Base-by-base conservation (phyloP, 2,329 filamentous ascomycete genomes). In the Beauveria caledonica region DNA sequence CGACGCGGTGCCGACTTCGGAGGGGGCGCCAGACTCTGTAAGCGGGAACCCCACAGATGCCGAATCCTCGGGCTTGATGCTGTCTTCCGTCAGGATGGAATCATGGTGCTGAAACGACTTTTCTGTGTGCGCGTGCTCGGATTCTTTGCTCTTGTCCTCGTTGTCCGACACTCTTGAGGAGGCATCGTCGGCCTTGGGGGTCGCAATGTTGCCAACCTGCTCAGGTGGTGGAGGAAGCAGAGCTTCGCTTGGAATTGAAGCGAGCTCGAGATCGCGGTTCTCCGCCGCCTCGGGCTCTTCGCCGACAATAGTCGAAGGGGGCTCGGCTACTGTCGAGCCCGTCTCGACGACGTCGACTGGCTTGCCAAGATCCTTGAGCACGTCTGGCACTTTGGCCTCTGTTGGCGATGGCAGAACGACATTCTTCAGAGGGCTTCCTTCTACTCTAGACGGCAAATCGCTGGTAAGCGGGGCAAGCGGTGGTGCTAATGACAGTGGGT, bases 381-480 rank as follows among this genome's bases (percentile, higher is more conserved):
- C 6, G 15, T 51, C 50, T 46, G 5, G 61, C 46, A 46, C 10
- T 17, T 62, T 62, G 57, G 72, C 66, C 21, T 77, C 74, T 1
- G 74, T 76, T 0, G 80, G 78, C 10, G 80, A 80, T 10, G 72
- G 74, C 17, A 80, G 62, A 29, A 79, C 70, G 40, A 81, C 78
- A 53, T 82, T 79, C 69, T 82, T 82, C 21, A 83, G 68, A 0
- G 80, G 80, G 57, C 80, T 83, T 3, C 80, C 80, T 63, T 81
- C 80, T 3, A 74, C 65, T 63, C 67, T 73, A 1, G 73, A 71
- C 3, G 74, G 71, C 3, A 74, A 70, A 40, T 65, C 63, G 51
- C 66, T 62, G 2, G 68, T 64, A 27, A 70, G 64, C 19, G 64
- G 63, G 9, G 66, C 64, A 50, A 70, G 40, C 54, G 73, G 63